phyloP scores from a whole-genome alignment of 352 stramenopile species.

The Phytophthora citrophthora region DNA sequence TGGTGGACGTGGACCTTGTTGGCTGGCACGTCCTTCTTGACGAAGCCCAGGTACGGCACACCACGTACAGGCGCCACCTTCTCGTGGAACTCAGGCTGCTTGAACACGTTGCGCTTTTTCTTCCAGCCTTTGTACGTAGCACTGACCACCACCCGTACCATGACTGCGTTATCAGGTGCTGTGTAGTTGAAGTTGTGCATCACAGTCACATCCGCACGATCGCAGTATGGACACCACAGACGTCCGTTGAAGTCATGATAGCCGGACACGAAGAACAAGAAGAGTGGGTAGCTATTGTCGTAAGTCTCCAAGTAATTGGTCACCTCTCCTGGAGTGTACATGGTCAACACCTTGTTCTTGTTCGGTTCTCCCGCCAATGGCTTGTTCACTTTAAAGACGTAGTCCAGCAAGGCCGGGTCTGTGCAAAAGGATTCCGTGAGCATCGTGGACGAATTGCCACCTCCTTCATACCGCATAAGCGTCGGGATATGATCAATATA shows the following conservation, averaged over 20 bases:
- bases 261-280: conserved; percentile 80
- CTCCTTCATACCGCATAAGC: conserved; percentile 77
- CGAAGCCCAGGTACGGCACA: conserved; percentile 70
- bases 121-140: conserved; percentile 81
- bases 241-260: conserved; percentile 77
- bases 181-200: conserved; percentile 87
- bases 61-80: conserved; percentile 60
- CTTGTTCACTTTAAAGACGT: conserved; percentile 65
- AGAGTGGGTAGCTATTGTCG: conserved; percentile 78
- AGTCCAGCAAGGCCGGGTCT: conserved; percentile 71
- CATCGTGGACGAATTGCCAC: conserved; percentile 76
- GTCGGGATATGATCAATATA: conserved; percentile 84
- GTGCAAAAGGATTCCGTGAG: conserved; percentile 74
- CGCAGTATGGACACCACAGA: conserved; percentile 83
- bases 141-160: conserved; percentile 61
- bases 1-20: conserved; percentile 60
- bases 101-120: conserved; percentile 82
- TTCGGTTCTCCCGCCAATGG: conserved; percentile 46
- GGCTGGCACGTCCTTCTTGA: conserved; percentile 57
- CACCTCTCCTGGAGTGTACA: conserved; percentile 52
- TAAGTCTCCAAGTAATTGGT: conserved; percentile 64
- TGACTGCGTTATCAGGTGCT: conserved; percentile 57
- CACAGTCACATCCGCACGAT: conserved; percentile 67
- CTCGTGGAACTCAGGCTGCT: conserved; percentile 63
- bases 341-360: conserved; percentile 69